A percentile compares a stretch with the other conserved stretches of the same genome.
Evolutionary conservation across 1,139 yeast species (phyloP).

Genomic region (Protomyces macrosporus): DNA sequence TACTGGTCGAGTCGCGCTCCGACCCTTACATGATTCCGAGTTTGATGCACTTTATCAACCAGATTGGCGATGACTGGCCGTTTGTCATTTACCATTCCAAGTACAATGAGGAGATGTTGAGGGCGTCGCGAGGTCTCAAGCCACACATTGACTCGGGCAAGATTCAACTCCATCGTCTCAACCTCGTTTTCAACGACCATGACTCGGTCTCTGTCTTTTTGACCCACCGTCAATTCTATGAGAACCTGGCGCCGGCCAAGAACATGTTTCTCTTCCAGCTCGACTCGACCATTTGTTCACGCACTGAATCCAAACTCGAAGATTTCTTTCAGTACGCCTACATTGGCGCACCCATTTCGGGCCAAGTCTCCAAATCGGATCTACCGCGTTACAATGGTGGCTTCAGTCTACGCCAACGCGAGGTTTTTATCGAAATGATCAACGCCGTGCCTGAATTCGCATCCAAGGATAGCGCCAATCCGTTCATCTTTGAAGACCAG

Average conservation of each 20-base stretch:
- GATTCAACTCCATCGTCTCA: conserved; percentile 4
- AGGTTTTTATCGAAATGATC: conserved; percentile 3
- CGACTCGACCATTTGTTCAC: conserved; percentile 13
- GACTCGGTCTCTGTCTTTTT: conserved; percentile 8
- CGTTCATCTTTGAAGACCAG: conserved; percentile 7
- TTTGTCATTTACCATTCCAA: conserved; percentile 16
- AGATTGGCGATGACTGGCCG: conserved; percentile 18
- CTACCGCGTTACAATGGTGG: conserved; percentile 17
- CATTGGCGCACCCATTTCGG: conserved; percentile 20
- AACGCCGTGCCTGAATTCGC: not conserved
- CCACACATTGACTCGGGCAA: conserved; percentile 11
- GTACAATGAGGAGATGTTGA: conserved; percentile 9
- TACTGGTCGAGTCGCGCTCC: conserved; percentile 9
- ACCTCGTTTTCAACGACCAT: not conserved
- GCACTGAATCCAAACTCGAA: conserved; percentile 8
- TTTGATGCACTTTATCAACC: conserved; percentile 11
- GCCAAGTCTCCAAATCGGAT: not conserved
- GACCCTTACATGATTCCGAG: conserved; percentile 11
- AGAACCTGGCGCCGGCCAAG: conserved; percentile 22
- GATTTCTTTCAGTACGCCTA: conserved; percentile 16
- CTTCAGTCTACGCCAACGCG: conserved; percentile 7
- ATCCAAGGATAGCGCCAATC: not conserved
- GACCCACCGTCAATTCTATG: conserved; percentile 10
- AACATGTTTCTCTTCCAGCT: conserved; percentile 14
- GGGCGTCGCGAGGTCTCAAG: not conserved